Conservation (phyloP, 2,329 filamentous ascomycete species). For the Pseudopyricularia javanii region DNA sequence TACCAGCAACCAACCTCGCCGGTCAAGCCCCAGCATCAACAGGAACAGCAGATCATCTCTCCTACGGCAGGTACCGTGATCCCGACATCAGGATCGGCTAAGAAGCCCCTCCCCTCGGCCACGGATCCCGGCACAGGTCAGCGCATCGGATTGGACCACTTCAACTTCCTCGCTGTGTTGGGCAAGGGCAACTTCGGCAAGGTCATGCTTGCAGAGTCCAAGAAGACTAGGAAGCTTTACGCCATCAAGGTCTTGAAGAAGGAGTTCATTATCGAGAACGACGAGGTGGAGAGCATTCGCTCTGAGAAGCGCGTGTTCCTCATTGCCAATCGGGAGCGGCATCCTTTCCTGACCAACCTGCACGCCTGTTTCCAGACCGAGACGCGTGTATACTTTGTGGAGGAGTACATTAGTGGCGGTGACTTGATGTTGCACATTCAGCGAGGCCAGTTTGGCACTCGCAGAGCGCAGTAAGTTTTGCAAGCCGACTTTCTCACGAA, state of each 20-base stretch:
- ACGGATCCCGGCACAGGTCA: slow-evolving; percentile 63
- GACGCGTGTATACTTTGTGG: slow-evolving; percentile 96
- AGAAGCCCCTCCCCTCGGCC: slow-evolving; percentile 57
- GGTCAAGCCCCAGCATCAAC: slow-evolving; percentile 12
- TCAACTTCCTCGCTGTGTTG: slow-evolving; percentile 96
- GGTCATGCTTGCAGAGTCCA: slow-evolving; percentile 98
- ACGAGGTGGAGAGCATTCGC: slow-evolving; percentile 94
- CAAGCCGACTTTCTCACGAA: not conserved
- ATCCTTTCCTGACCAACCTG: slow-evolving; percentile 88
- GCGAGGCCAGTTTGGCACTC: slow-evolving; percentile 87
- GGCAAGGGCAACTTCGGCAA: slow-evolving; percentile 99
- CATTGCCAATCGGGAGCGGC: slow-evolving; percentile 91
- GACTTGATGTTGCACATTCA: slow-evolving; percentile 99
- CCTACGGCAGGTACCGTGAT: slow-evolving; percentile 18
- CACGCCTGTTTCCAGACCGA: slow-evolving; percentile 99
- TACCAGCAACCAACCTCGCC: slow-evolving; percentile 10
- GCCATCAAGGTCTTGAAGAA: slow-evolving; percentile 99
- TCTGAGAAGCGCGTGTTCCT: slow-evolving; percentile 97
- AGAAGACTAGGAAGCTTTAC: slow-evolving; percentile 81
- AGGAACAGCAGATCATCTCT: slow-evolving; percentile 21
- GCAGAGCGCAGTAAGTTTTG: slow-evolving; percentile 77
- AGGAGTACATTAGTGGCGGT: slow-evolving; percentile 98
- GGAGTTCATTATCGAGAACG: slow-evolving; percentile 99
- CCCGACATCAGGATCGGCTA: slow-evolving; percentile 22
- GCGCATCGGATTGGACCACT: slow-evolving; percentile 91